Evolutionary conservation across 306 rosid genomes (phyloP).

Genomic region (Vigna hirtella): DNA sequence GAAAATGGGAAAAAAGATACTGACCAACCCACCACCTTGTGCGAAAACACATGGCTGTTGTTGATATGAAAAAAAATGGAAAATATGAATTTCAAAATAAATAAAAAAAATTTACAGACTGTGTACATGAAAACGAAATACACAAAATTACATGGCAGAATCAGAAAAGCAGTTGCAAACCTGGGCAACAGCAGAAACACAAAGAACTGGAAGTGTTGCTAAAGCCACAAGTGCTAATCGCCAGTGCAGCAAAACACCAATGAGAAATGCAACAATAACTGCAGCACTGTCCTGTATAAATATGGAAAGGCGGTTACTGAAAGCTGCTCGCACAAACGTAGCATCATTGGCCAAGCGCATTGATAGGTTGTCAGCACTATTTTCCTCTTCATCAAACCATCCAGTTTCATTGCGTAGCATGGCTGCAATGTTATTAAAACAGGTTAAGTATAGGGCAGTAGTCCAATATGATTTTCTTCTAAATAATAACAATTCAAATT

Average conservation of each 20-base stretch:
- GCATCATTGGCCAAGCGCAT: constrained; percentile 99
- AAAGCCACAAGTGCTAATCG: constrained; percentile 96
- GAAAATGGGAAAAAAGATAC: neutral
- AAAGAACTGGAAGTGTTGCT: constrained; percentile 89
- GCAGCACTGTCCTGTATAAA: constrained; percentile 99
- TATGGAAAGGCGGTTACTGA: constrained; percentile 97
- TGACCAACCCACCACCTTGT: neutral
- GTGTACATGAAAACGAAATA: constrained; percentile 30
- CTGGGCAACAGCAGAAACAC: constrained; percentile 97
- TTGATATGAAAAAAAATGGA: neutral
- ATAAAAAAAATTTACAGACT: constrained; percentile 9
- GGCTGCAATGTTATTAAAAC: constrained; percentile 68
- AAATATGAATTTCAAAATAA: constrained; percentile 22
- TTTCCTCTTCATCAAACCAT: constrained; percentile 98
- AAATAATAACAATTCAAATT: constrained; percentile 14
- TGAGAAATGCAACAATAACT: constrained; percentile 88
- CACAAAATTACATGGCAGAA: constrained; percentile 26
- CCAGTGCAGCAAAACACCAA: constrained; percentile 92
- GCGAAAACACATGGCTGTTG: neutral
- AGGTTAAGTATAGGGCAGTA: constrained; percentile 44
- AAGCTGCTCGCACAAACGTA: constrained; percentile 98
- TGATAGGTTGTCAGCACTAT: constrained; percentile 96
- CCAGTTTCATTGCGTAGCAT: constrained; percentile 98
- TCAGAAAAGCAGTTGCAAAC: constrained; percentile 58
- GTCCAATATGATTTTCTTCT: neutral